These are phyloP conservation scores for Hemileia vastatrix DNA, from an alignment of 1,284 basidiomycete genomes.

Conservation along the genomic window DNA sequence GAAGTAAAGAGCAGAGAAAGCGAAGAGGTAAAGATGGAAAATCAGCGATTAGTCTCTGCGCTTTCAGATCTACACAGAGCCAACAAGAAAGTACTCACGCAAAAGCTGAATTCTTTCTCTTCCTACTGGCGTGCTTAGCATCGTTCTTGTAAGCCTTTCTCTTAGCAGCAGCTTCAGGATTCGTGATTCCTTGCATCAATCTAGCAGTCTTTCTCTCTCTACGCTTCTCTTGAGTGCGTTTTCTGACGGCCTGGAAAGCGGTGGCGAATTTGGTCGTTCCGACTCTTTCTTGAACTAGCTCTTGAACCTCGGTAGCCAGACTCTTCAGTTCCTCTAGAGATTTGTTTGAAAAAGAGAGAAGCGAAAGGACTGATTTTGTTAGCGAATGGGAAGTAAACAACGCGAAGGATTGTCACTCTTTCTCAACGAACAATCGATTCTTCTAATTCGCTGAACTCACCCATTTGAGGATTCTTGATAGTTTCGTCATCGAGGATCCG, in stretches of 20 bases:
- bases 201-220: conserved; percentile 58
- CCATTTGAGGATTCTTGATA: conserved; percentile 63
- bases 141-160: conserved; percentile 59
- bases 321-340: conserved; percentile 77
- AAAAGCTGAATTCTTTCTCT: conserved; percentile 66
- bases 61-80: too few relatives aligned
- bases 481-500: conserved; percentile 76
- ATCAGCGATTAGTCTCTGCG: too few relatives aligned
- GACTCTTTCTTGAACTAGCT: conserved; percentile 74
- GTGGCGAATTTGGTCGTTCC: conserved; percentile 70
- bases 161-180: conserved; percentile 67
- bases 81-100: too few relatives aligned
- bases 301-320: conserved; percentile 73
- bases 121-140: conserved; percentile 69
- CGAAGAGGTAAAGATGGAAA: too few relatives aligned
- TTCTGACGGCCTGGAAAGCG: conserved; percentile 69
- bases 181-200: conserved; percentile 52
- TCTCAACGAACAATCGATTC: neutral
- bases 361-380: too few relatives aligned
- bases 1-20: too few relatives aligned
- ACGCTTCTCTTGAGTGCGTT: conserved; percentile 59
- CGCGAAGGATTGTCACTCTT: too few relatives aligned
- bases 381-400: too few relatives aligned
- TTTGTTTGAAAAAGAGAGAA: neutral
- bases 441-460: conserved; percentile 49